These are phyloP conservation scores for Debaryomyces castellii DNA, from an alignment of 805 yeast genomes.

Conservation along the genomic window DNA sequence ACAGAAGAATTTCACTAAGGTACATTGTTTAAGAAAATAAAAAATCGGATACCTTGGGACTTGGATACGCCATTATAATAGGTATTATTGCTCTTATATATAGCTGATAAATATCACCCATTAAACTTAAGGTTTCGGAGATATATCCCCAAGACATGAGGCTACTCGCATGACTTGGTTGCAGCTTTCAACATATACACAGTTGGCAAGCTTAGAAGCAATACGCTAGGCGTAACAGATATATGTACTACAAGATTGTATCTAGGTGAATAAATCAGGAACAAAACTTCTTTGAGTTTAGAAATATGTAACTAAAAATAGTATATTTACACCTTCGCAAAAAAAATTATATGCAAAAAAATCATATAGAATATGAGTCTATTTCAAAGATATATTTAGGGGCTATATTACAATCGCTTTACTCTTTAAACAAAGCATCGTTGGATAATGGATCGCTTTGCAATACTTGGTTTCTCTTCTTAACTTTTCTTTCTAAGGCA, in stretches of 20 bases:
- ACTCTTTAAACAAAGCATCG: slow-evolving; percentile 64
- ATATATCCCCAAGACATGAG: no score
- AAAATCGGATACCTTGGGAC: background rate
- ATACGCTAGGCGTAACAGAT: no score
- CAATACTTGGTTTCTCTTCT: slow-evolving; percentile 70
- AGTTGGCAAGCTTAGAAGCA: no score
- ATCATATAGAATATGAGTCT: background rate
- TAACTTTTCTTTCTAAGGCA: slow-evolving; percentile 71
- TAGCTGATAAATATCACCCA: no score
- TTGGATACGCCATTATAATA: background rate
- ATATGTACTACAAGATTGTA: no score
- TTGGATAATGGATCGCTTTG: slow-evolving; percentile 82
- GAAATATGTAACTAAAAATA: no score
- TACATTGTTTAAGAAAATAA: background rate
- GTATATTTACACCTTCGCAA: background rate
- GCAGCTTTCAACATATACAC: no score
- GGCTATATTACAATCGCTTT: background rate
- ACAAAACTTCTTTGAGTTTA: no score
- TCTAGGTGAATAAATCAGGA: no score
- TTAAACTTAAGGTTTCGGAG: no score
- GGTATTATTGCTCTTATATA: no score
- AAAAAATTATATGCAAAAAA: background rate
- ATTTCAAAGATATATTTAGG: background rate
- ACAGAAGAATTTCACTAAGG: background rate
- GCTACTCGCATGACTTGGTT: no score